Conservation (phyloP, 257 asterid genomes). For the Galeopsis tetrahit region DNA sequence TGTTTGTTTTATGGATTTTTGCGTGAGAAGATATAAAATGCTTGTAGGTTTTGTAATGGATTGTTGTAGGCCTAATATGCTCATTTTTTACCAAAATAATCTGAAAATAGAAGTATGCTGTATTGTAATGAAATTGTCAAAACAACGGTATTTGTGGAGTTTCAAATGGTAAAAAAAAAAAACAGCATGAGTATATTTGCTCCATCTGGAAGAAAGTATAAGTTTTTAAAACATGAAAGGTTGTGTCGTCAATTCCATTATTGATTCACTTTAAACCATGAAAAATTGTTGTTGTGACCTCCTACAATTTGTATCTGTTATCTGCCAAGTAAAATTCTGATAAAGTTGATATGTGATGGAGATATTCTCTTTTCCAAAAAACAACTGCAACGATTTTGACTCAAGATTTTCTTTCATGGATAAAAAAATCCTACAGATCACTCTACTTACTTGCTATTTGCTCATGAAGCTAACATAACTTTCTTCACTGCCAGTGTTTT, state of each 20-base stretch:
- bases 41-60: not conserved
- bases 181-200: not conserved
- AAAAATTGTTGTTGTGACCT: not conserved
- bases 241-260: slow-evolving; percentile 12
- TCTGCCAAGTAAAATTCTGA: slow-evolving; percentile 8
- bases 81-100: slow-evolving; percentile 10
- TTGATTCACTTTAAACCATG: not conserved
- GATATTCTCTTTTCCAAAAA: slow-evolving; percentile 8
- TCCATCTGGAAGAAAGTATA: not conserved
- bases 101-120: not conserved
- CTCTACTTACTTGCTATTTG: slow-evolving; percentile 4
- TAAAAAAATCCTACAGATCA: not conserved
- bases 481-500: slow-evolving; percentile 50
- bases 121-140: not conserved
- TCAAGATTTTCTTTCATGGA: not conserved
- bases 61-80: slow-evolving; percentile 7
- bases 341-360: slow-evolving; percentile 15
- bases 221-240: not conserved
- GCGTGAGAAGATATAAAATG: not conserved
- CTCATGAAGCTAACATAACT: slow-evolving; percentile 39
- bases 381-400: slow-evolving; percentile 11
- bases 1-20: not conserved
- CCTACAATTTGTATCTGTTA: not conserved
- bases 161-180: not conserved
- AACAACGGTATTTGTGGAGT: not conserved